Percentiles rank a stretch among this genome's conserved stretches.
Evolutionary conservation across 257 asterid genomes (phyloP).

Genomic region (Nyctanthes arbortristis): DNA sequence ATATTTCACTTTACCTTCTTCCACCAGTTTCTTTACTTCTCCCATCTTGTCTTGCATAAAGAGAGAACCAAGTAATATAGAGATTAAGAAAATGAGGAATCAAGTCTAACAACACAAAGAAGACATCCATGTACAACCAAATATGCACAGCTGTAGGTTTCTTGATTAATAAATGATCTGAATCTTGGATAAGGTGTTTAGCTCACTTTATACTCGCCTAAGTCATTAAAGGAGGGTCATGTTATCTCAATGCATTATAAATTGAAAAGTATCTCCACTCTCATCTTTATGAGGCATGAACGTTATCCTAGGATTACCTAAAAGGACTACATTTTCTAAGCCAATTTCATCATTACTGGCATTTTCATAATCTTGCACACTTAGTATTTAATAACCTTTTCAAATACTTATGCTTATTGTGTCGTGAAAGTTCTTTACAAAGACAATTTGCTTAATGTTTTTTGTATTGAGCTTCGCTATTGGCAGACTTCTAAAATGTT

Average conservation of each 20-base stretch:
- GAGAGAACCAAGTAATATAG: background rate
- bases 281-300: background rate
- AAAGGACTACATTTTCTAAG: background rate
- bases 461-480: background rate
- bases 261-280: background rate
- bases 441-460: background rate
- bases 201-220: background rate
- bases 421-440: background rate
- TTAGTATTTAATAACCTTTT: background rate
- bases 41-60: slow-evolving; percentile 33
- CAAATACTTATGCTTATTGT: background rate
- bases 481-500: background rate
- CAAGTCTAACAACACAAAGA: background rate
- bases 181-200: background rate
- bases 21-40: slow-evolving; percentile 41
- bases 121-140: background rate
- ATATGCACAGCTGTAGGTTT: background rate
- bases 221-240: background rate
- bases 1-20: slow-evolving; percentile 42
- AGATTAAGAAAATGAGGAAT: background rate
- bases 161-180: background rate
- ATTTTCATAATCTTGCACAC: too few relatives aligned
- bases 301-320: background rate
- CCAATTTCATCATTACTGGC: background rate
- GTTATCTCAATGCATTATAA: background rate